A percentile compares a stretch with the other conserved stretches of the same genome.
Evolutionary conservation across 2,329 filamentous ascomycete genomes (phyloP).

Genomic region (Albophoma yamanashiensis): DNA sequence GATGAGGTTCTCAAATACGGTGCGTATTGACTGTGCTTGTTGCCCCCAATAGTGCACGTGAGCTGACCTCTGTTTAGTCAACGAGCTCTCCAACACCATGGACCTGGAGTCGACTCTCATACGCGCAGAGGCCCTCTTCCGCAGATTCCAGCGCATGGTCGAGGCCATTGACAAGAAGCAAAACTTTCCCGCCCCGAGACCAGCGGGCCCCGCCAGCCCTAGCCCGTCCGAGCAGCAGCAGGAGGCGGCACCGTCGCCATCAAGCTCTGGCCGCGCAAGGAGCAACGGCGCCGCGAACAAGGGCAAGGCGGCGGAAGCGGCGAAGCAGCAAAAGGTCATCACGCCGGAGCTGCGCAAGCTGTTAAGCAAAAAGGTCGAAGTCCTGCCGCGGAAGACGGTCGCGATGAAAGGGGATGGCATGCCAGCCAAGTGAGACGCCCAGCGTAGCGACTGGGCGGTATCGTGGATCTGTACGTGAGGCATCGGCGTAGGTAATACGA

Average conservation of each 20-base stretch:
- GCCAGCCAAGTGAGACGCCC: conserved; percentile 7
- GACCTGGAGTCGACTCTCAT: conserved; percentile 80
- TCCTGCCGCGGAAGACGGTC: conserved; percentile 27
- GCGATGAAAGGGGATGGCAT: conserved; percentile 24
- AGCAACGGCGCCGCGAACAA: conserved; percentile 3
- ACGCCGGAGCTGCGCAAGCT: conserved; percentile 46
- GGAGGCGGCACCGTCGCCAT: conserved; percentile 4
- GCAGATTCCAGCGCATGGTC: conserved; percentile 76
- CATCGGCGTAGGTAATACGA: not conserved
- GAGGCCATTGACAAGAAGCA: conserved; percentile 88
- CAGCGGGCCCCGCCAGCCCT: not conserved
- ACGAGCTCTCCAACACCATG: conserved; percentile 88
- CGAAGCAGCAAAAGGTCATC: conserved; percentile 33
- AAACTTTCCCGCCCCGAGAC: conserved; percentile 57
- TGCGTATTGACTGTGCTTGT: conserved; percentile 31
- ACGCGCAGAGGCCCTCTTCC: conserved; percentile 80
- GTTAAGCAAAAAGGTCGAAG: conserved; percentile 36
- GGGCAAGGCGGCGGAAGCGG: conserved; percentile 6
- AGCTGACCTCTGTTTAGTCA: conserved; percentile 47
- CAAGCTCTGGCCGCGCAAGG: not conserved
- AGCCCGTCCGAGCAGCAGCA: not conserved
- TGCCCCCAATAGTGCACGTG: not conserved
- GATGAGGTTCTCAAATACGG: conserved; percentile 96
- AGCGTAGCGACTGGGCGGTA: not conserved
- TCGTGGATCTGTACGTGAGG: not conserved